A percentile compares a stretch with the other conserved stretches of the same genome.
Evolutionary conservation across 2,329 filamentous ascomycete genomes (phyloP).

Genomic region (Fusarium hainanense): DNA sequence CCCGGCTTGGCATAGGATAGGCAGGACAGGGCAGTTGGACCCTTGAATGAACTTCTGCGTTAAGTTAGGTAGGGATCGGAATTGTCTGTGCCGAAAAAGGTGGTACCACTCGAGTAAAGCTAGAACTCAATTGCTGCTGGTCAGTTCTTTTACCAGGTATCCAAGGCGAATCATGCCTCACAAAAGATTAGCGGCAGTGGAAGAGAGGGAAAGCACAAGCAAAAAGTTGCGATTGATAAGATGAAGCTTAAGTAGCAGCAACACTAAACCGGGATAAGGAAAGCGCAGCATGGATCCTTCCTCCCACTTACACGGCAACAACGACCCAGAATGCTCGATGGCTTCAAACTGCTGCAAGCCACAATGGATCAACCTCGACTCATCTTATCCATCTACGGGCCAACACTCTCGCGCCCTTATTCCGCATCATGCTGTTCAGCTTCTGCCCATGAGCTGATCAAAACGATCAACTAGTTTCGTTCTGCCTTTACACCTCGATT

Average conservation of each 20-base stretch:
- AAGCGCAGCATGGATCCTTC: neutral
- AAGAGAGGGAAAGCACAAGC: neutral
- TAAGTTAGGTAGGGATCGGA: constrained; percentile 1
- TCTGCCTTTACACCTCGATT: constrained; percentile 7
- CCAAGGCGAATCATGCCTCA: constrained; percentile 15
- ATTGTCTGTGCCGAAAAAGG: constrained; percentile 14
- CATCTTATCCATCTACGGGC: constrained; percentile 27
- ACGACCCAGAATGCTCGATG: constrained; percentile 21
- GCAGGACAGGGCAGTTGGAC: neutral
- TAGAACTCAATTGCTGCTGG: constrained; percentile 5
- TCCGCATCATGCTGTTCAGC: constrained; percentile 25
- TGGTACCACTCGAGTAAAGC: constrained; percentile 1
- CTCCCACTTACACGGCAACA: constrained; percentile 12
- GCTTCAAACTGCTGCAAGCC: constrained; percentile 33
- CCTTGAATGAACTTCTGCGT: neutral
- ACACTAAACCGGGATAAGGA: neutral
- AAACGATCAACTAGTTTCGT: constrained; percentile 18
- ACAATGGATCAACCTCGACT: constrained; percentile 24
- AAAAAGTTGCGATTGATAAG: constrained; percentile 42
- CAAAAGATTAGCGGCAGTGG: constrained; percentile 5
- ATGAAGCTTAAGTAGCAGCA: constrained; percentile 18
- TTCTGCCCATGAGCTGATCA: constrained; percentile 1
- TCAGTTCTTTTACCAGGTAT: neutral
- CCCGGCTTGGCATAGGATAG: constrained; percentile 40
- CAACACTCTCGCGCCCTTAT: constrained; percentile 14